A percentile compares a stretch with the other conserved stretches of the same genome.
phyloP scores from a whole-genome alignment of 371 early-diverging fungal species.

The Cokeromyces recurvatus region DNA sequence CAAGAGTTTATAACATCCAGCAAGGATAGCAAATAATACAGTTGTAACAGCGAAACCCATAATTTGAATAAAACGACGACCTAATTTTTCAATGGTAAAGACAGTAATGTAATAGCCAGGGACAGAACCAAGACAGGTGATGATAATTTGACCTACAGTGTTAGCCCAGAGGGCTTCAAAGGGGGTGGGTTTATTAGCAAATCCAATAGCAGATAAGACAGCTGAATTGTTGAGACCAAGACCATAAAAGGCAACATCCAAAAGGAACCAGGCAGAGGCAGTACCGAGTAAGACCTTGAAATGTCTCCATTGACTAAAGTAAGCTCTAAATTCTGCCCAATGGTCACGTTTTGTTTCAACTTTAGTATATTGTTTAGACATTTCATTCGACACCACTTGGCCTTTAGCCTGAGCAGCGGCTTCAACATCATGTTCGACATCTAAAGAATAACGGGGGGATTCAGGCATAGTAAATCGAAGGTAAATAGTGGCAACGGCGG shows the following conservation, averaged over 20 bases:
- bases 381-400: slow-evolving; percentile 30
- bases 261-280: slow-evolving; percentile 77
- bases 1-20: slow-evolving; percentile 59
- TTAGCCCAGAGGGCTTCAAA: slow-evolving; percentile 55
- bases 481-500: slow-evolving; percentile 81
- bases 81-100: slow-evolving; percentile 70
- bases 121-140: slow-evolving; percentile 77
- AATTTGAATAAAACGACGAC: slow-evolving; percentile 79
- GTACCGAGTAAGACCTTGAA: slow-evolving; percentile 75
- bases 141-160: slow-evolving; percentile 77
- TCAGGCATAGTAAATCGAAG: slow-evolving; percentile 91
- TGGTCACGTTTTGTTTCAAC: slow-evolving; percentile 44
- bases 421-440: slow-evolving; percentile 66
- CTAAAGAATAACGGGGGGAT: slow-evolving; percentile 83
- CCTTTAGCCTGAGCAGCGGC: slow-evolving; percentile 58
- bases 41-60: slow-evolving; percentile 73
- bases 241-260: slow-evolving; percentile 89
- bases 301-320: slow-evolving; percentile 80
- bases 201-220: slow-evolving; percentile 71
- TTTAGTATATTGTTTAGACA: slow-evolving; percentile 33
- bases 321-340: slow-evolving; percentile 61
- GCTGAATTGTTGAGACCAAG: slow-evolving; percentile 76
- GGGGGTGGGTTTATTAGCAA: slow-evolving; percentile 46
- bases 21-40: slow-evolving; percentile 72
- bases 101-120: slow-evolving; percentile 90